phyloP scores from a whole-genome alignment of 2,329 filamentous ascomycete genomes.

The Colletotrichum sp. region DNA sequence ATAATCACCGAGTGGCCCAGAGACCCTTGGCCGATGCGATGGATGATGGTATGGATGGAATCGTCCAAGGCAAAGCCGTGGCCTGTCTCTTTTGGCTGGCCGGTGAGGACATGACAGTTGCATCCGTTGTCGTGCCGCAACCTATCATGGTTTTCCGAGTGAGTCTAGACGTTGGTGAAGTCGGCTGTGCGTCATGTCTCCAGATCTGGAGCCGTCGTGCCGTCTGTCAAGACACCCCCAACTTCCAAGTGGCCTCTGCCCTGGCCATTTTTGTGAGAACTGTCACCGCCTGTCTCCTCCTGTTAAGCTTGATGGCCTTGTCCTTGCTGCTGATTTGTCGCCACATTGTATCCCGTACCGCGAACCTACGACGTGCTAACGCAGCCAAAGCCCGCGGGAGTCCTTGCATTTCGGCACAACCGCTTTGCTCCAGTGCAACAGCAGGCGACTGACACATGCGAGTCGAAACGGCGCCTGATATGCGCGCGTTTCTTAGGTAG shows the following conservation, averaged over 20 bases:
- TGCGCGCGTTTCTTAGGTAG: background rate
- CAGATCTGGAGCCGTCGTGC: background rate
- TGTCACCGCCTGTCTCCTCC: background rate
- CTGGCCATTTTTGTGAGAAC: background rate
- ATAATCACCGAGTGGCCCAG: conserved; percentile 7
- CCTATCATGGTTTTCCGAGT: background rate
- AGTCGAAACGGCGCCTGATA: background rate
- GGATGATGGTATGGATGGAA: background rate
- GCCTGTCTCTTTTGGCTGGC: background rate
- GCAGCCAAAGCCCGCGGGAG: background rate
- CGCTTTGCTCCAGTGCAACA: background rate
- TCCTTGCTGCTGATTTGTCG: background rate
- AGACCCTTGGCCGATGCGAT: background rate
- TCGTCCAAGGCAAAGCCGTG: background rate
- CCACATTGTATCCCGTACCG: background rate
- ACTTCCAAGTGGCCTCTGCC: background rate
- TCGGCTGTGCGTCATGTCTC: conserved; percentile 12
- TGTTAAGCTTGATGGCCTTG: background rate
- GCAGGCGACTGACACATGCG: background rate
- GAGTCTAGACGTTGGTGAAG: conserved; percentile 6
- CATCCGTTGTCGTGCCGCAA: background rate
- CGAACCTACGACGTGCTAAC: background rate
- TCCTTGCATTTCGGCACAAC: background rate
- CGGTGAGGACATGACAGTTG: background rate
- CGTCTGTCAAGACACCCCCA: background rate